Evolutionary conservation across 192 early-diverging fungal species (phyloP), one percentile per base, ranked within the genome.

Genomic region (Pecoramyces ruminantium): DNA sequence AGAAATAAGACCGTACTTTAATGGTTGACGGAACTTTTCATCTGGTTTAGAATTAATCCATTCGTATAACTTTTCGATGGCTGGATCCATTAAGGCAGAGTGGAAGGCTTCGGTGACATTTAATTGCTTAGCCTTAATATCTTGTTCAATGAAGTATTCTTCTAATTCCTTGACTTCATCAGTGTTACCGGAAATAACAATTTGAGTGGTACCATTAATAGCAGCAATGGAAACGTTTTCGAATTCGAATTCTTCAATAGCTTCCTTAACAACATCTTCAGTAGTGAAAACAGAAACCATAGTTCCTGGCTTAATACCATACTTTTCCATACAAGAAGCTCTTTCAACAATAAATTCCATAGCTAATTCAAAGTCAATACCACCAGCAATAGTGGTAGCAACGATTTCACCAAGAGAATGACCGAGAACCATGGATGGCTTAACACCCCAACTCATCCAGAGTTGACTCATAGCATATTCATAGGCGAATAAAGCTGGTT

Each of bases 361-460:
- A 18, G 85, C 85, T 29, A 30, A 78, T 16, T 80, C 38, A 28
- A 58, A 27, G n/a, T 77, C 77, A 12, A 85, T 78, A 58, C 15
- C 29, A 27, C 85, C 85, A 30, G 79, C 40, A 29, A 82, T 82
- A 78, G 83, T 83, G 17, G 67, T 40, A 80, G 80, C 80, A 27
- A 85, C 85, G 29, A 86, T 78, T 79, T 86, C 85, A 27, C 85
- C 85, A 40, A 86, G 58, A 27, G 25, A 39, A 78, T 86, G 85
- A 29, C 85, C 85, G 12, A 83, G 29, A 29, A 86, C 82, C 9
- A 30, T 29, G 28, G 78, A 16, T 42, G 30, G 30, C 25, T 34
- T 25, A n/a, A 86, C 30, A 29, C 84, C 84, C 77, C 83, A 29
- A 21, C 42, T 77, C 29, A 78, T 87, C n/a, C 78, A 34, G 18